These are phyloP conservation scores for Phyllostachys edulis DNA, from an alignment of 176 grass and related monocot species.

Conservation along the genomic window DNA sequence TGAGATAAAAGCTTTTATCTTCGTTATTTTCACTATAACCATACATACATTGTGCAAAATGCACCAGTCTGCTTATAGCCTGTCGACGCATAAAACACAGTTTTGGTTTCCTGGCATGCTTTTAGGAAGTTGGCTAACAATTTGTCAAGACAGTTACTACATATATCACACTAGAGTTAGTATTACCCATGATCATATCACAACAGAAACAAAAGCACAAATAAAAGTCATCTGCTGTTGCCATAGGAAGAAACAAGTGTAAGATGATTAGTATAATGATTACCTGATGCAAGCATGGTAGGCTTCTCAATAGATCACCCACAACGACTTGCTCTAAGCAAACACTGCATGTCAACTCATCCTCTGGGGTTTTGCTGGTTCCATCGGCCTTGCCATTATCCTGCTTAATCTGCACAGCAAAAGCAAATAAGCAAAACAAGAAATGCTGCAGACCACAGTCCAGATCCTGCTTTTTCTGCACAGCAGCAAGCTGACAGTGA, in stretches of 20 bases:
- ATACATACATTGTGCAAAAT: conserved; percentile 16
- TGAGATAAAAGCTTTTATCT: background rate
- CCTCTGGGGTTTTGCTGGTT: conserved; percentile 51
- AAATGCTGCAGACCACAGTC: background rate
- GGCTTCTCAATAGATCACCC: conserved; percentile 77
- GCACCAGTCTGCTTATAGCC: background rate
- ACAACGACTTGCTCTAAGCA: conserved; percentile 89
- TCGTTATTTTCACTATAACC: background rate
- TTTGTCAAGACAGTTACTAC: background rate
- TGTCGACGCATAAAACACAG: background rate
- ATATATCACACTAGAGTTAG: background rate
- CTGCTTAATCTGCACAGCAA: conserved; percentile 61
- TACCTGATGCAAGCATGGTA: conserved; percentile 98
- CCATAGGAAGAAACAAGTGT: conserved; percentile 15
- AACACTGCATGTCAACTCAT: conserved; percentile 90
- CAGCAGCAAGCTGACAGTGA: background rate
- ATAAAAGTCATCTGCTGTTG: background rate
- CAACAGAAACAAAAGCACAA: background rate
- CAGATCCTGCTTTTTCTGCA: too few relatives aligned
- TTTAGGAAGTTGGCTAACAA: background rate
- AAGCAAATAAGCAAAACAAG: conserved; percentile 23
- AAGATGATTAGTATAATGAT: conserved; percentile 23
- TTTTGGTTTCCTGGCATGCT: background rate
- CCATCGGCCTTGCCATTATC: conserved; percentile 49
- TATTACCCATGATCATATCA: background rate